Base-by-base conservation (phyloP, 768 basidiomycete species). In the Pilatotrama ljubarskyi region DNA sequence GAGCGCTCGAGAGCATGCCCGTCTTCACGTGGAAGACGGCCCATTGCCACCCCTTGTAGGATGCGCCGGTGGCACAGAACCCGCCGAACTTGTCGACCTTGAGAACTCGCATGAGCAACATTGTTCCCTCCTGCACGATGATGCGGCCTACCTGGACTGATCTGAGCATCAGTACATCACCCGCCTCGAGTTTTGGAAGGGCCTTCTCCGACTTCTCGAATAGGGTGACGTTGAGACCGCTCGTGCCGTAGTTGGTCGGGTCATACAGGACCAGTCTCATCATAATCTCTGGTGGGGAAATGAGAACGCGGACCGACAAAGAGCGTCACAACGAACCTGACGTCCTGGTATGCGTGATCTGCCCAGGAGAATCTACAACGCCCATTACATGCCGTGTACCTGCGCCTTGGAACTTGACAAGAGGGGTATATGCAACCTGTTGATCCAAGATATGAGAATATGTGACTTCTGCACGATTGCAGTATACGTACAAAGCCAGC, bases 191-290 rank as follows among this genome's bases (percentile, higher is more conserved):
- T 36, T 73, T 69, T 1, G 87, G 87, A 3, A 89, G 69, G 80
- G 80, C 84, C 53, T 80, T 74, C 22, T 65, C 38, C 61, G 81
- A 64, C 62, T 76, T 77, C 6, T 80, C 77, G 65, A 90, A 90
- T 53, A 80, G 83, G 77, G 85, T 72, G 9, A 73, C 50, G 26
- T 56, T 64, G 15, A 72, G 65, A 81, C 69, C 60, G 51, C 73
- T 47, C 79, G 61, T n/a, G 69, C 70, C 63, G n/a, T 70, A 70
- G 46, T 75, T 77, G 25, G 83, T 83, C 3, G 82, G 80, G 64
- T 89, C 88, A 8, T 80, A 76, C 15, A 89, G 67, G 10, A 69
- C 69, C 17, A 88, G 57, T 35, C 71, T 78, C 42, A 76, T 69
- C 63, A 55, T 66, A 76, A 74, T 80, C 36, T 86, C 87, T 88